Evolutionary conservation across 441 rosid genomes (phyloP).

Genomic region (Arabidopsis hybrid): DNA sequence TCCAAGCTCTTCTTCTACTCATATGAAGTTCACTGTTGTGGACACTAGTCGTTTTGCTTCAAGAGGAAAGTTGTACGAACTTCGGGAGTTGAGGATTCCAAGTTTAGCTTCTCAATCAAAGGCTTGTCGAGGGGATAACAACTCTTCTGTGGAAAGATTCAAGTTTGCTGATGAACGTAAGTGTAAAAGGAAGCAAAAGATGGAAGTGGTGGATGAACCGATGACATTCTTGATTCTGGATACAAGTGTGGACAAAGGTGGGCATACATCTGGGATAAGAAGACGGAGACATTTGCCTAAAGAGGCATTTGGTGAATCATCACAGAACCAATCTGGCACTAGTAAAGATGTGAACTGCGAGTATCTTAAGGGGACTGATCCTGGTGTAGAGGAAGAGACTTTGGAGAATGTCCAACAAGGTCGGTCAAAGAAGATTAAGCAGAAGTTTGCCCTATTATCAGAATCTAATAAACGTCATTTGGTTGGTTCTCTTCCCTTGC

Average conservation of each 20-base stretch:
- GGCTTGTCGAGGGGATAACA: constrained; percentile 26
- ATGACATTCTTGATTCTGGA: constrained; percentile 60
- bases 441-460: constrained; percentile 49
- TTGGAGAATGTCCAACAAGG: constrained; percentile 36
- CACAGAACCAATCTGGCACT: background rate
- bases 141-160: constrained; percentile 17
- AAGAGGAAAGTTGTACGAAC: constrained; percentile 50
- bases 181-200: constrained; percentile 28
- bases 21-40: constrained; percentile 63
- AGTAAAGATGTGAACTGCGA: background rate
- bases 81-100: constrained; percentile 51
- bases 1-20: constrained; percentile 47
- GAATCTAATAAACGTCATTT: constrained; percentile 46
- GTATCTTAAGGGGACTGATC: constrained; percentile 34
- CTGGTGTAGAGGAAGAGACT: constrained; percentile 35
- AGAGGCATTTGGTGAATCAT: constrained; percentile 11
- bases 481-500: constrained; percentile 47
- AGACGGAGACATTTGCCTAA: constrained; percentile 52
- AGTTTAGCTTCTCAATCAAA: constrained; percentile 17
- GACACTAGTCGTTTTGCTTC: constrained; percentile 57
- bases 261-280: constrained; percentile 47
- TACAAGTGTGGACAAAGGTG: constrained; percentile 56
- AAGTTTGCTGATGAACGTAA: constrained; percentile 30
- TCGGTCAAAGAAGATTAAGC: constrained; percentile 40
- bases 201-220: constrained; percentile 30